Evolutionary conservation across 1,284 basidiomycete species (phyloP).

Genomic region (Leccinum griseonigrum): DNA sequence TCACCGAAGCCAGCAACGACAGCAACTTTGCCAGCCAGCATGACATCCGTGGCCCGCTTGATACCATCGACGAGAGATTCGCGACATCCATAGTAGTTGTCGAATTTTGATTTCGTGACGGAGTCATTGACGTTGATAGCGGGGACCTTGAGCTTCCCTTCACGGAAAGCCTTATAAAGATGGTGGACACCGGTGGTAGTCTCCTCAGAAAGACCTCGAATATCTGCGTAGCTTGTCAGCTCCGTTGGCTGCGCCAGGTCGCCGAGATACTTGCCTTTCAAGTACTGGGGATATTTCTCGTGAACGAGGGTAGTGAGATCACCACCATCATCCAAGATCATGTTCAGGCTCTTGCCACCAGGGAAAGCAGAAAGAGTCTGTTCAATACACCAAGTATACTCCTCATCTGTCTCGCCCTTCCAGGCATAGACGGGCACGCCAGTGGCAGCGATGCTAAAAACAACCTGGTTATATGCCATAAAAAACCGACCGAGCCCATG

Average conservation of each 20-base stretch:
- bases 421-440: slow-evolving; percentile 98
- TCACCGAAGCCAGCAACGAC: slow-evolving; percentile 99
- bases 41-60: slow-evolving; percentile 99
- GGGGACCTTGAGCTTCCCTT: slow-evolving; percentile 94
- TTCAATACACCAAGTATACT: slow-evolving; percentile 98
- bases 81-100: slow-evolving; percentile 96
- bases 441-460: slow-evolving; percentile 85
- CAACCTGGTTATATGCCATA: slow-evolving; percentile 1
- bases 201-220: slow-evolving; percentile 97
- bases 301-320: slow-evolving; percentile 96
- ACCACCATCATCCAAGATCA: slow-evolving; percentile 99
- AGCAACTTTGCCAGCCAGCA: slow-evolving; percentile 99
- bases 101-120: slow-evolving; percentile 99
- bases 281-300: slow-evolving; percentile 92
- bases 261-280: slow-evolving; percentile 51
- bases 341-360: slow-evolving; percentile 84
- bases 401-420: slow-evolving; percentile 99
- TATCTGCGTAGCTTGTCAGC: slow-evolving; percentile 45
- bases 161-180: slow-evolving; percentile 96
- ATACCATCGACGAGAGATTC: slow-evolving; percentile 99
- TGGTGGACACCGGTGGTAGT: slow-evolving; percentile 99
- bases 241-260: neutral
- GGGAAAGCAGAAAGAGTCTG: slow-evolving; percentile 88
- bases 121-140: slow-evolving; percentile 99
- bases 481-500: slow-evolving; percentile 19